Evolutionary conservation across 2,329 filamentous ascomycete species (phyloP).

Genomic region (Colletotrichum echinochloae): DNA sequence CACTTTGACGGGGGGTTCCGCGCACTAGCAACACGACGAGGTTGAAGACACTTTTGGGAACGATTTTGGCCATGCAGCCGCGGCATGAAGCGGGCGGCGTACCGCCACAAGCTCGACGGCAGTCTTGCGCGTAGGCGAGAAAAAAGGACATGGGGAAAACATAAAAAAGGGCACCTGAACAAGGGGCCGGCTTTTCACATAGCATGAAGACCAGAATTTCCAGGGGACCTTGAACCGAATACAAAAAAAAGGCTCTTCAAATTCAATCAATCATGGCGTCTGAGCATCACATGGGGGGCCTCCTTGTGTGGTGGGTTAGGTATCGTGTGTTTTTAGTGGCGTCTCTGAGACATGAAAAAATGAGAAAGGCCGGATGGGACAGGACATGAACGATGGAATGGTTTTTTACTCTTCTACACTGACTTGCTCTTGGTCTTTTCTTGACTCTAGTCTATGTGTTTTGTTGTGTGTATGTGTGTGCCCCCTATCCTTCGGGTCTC

Average conservation of each 20-base stretch:
- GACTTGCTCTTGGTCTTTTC: background rate
- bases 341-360: slow-evolving; percentile 12
- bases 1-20: slow-evolving; percentile 14
- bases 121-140: slow-evolving; percentile 35
- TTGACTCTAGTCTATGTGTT: background rate
- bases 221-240: slow-evolving; percentile 41
- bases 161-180: background rate
- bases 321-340: slow-evolving; percentile 20
- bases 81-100: slow-evolving; percentile 34
- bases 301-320: background rate
- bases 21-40: background rate
- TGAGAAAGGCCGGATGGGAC: background rate
- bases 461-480: background rate
- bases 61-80: slow-evolving; percentile 32
- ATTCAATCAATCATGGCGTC: slow-evolving; percentile 25
- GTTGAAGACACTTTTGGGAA: slow-evolving; percentile 17
- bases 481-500: background rate
- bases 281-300: background rate
- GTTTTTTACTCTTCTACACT: slow-evolving; percentile 34
- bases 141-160: slow-evolving; percentile 38
- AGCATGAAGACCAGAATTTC: slow-evolving; percentile 42
- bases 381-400: slow-evolving; percentile 27
- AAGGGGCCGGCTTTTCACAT: slow-evolving; percentile 39
- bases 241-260: slow-evolving; percentile 42
- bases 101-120: slow-evolving; percentile 27